Percentiles rank a stretch among this genome's conserved stretches.
Conservation (phyloP, 371 early-diverging fungal species). For the Mucor indicus region DNA sequence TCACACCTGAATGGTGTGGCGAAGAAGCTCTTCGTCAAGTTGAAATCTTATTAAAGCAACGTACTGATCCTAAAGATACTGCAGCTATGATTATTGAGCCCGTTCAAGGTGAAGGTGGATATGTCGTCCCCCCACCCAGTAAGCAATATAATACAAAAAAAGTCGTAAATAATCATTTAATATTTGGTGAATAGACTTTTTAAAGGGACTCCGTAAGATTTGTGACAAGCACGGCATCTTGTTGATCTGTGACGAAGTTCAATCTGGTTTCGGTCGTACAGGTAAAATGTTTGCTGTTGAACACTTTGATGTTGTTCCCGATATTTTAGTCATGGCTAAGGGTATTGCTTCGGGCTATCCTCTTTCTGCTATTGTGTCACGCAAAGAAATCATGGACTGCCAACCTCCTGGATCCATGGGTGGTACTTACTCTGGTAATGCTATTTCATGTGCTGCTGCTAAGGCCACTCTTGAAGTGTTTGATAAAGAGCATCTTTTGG, state of each 20-base stretch:
- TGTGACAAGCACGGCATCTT: slow-evolving; percentile 52
- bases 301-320: slow-evolving; percentile 40
- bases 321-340: slow-evolving; percentile 58
- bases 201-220: slow-evolving; percentile 59
- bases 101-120: slow-evolving; percentile 85
- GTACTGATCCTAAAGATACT: slow-evolving; percentile 48
- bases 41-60: slow-evolving; percentile 48
- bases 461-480: slow-evolving; percentile 45
- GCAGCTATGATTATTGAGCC: slow-evolving; percentile 82
- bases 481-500: slow-evolving; percentile 39
- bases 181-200: slow-evolving; percentile 39
- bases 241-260: slow-evolving; percentile 42
- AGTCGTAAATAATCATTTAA: neutral
- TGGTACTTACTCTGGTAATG: slow-evolving; percentile 53
- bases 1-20: slow-evolving; percentile 42
- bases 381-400: slow-evolving; percentile 42
- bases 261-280: slow-evolving; percentile 39
- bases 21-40: slow-evolving; percentile 49
- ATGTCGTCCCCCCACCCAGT: slow-evolving; percentile 63
- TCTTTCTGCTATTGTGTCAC: slow-evolving; percentile 44
- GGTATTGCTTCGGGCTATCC: slow-evolving; percentile 57
- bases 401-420: slow-evolving; percentile 53
- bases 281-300: slow-evolving; percentile 51
- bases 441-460: slow-evolving; percentile 52
- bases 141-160: slow-evolving; percentile 14